phyloP scores from a whole-genome alignment of 306 rosid genomes.

The Fragaria iinumae region DNA sequence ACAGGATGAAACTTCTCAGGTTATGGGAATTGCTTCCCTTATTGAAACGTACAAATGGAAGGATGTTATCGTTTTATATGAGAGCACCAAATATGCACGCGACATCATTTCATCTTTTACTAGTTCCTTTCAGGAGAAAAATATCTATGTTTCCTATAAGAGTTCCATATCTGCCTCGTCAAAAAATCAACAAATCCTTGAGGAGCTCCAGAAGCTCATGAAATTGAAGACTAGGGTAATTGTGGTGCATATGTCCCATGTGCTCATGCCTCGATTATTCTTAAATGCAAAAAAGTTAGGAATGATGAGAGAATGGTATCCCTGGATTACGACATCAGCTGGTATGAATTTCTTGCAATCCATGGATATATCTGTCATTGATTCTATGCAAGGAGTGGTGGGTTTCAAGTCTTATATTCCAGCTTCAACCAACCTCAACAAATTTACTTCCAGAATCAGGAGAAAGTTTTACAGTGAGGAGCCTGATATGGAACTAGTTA shows the following conservation, averaged over 20 bases:
- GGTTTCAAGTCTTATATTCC: slow-evolving; percentile 1
- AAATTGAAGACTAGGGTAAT: not conserved
- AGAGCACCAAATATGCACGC: not conserved
- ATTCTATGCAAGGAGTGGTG: slow-evolving; percentile 19
- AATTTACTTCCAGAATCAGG: slow-evolving; percentile 10
- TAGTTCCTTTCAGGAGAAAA: not conserved
- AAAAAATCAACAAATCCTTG: not conserved
- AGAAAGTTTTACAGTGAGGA: not conserved
- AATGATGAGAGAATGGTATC: slow-evolving; percentile 11
- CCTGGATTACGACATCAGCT: slow-evolving; percentile 8
- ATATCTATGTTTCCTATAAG: not conserved
- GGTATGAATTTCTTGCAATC: slow-evolving; percentile 9
- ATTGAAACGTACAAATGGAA: slow-evolving; percentile 13
- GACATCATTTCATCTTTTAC: not conserved
- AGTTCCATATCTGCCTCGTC: not conserved
- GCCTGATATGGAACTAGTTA: not conserved
- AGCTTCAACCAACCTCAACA: not conserved
- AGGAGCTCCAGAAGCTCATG: slow-evolving; percentile 13
- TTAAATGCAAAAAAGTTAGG: not conserved
- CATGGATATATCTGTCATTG: not conserved
- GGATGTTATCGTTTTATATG: slow-evolving; percentile 12
- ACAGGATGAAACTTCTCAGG: not conserved
- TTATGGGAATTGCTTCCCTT: not conserved
- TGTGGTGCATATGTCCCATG: slow-evolving; percentile 5
- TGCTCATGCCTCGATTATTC: not conserved